phyloP scores from a whole-genome alignment of 306 rosid species.

The Mucuna pruriens region DNA sequence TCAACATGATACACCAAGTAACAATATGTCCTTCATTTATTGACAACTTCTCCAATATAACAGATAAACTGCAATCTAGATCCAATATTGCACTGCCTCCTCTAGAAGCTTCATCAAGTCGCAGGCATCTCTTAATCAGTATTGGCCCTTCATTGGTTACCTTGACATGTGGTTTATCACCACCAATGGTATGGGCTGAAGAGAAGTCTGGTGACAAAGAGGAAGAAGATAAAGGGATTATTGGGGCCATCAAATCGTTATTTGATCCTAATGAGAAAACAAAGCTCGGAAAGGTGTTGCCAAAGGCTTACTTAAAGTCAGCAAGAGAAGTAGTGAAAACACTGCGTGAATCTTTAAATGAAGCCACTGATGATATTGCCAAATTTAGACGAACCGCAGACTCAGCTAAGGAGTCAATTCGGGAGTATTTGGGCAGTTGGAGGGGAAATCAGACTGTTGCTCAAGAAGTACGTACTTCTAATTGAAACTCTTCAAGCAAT shows the following conservation, averaged over 20 bases:
- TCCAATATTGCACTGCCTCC: constrained; percentile 51
- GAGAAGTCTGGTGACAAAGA: constrained; percentile 50
- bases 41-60: constrained; percentile 55
- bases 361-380: constrained; percentile 63
- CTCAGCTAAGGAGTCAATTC: constrained; percentile 86
- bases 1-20: constrained; percentile 1
- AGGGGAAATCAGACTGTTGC: constrained; percentile 65
- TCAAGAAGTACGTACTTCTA: constrained; percentile 65
- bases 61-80: constrained; percentile 65
- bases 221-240: constrained; percentile 60
- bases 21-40: constrained; percentile 34
- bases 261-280: constrained; percentile 77
- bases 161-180: constrained; percentile 51
- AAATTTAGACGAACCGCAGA: constrained; percentile 94
- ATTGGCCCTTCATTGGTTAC: constrained; percentile 51
- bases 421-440: constrained; percentile 85
- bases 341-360: constrained; percentile 77
- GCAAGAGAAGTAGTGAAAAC: constrained; percentile 86
- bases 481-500: constrained; percentile 4
- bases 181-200: constrained; percentile 59
- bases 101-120: constrained; percentile 49
- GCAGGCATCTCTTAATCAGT: constrained; percentile 54
- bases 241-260: constrained; percentile 70
- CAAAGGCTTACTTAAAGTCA: constrained; percentile 84
- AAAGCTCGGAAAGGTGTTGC: constrained; percentile 77